Percentiles rank a stretch among this genome's conserved stretches.
Evolutionary conservation across 1,284 basidiomycete genomes (phyloP).

Genomic region (Ganoderma boninense): DNA sequence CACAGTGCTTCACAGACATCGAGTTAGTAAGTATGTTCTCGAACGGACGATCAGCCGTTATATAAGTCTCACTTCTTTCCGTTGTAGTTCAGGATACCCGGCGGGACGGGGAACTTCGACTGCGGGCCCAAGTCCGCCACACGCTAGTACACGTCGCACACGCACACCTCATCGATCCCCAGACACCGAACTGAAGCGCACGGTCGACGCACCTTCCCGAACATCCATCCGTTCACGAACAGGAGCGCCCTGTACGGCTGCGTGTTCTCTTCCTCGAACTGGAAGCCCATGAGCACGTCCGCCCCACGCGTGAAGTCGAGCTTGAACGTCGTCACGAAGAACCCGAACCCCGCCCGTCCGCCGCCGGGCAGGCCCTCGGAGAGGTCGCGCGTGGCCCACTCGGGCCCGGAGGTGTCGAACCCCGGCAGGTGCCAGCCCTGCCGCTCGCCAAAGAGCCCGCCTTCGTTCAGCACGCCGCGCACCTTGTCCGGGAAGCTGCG

Average conservation of each 20-base stretch:
- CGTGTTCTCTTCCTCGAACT: constrained; percentile 50
- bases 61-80: constrained; percentile 69
- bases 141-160: constrained; percentile 26
- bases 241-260: constrained; percentile 75
- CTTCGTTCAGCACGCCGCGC: constrained; percentile 81
- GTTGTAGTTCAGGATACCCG: constrained; percentile 74
- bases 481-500: constrained; percentile 71
- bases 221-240: constrained; percentile 88
- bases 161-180: too few species aligned
- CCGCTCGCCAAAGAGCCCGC: constrained; percentile 82
- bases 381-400: constrained; percentile 64
- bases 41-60: too few species aligned
- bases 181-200: too few species aligned
- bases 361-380: constrained; percentile 63
- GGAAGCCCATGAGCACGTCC: constrained; percentile 75
- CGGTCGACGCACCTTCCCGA: constrained; percentile 71
- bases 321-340: constrained; percentile 80
- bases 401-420: constrained; percentile 54
- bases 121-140: constrained; percentile 62
- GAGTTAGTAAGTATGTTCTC: neutral
- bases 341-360: constrained; percentile 72
- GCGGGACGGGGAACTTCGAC: constrained; percentile 77
- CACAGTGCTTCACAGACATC: constrained; percentile 59
- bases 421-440: constrained; percentile 85
- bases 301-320: constrained; percentile 63